phyloP scores from a whole-genome alignment of 345 rosid genomes.

The Camelina sativa region DNA sequence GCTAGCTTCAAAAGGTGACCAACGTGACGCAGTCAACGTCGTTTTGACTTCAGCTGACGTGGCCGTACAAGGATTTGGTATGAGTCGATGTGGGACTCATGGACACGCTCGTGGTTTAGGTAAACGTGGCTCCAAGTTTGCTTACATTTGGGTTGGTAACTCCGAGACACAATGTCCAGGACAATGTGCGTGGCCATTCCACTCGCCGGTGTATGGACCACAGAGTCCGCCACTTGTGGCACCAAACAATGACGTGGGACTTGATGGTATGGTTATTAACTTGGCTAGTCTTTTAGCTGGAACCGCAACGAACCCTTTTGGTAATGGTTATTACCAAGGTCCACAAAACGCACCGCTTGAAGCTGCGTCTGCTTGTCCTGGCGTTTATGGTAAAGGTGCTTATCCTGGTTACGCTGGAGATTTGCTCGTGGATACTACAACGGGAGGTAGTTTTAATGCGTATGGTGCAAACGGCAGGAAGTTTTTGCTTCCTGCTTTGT shows the following conservation, averaged over 20 bases:
- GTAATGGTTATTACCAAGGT: slow-evolving; percentile 81
- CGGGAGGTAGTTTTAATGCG: slow-evolving; percentile 84
- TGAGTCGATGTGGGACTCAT: slow-evolving; percentile 65
- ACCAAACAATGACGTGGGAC: slow-evolving; percentile 81
- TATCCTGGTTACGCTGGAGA: slow-evolving; percentile 83
- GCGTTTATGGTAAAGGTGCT: slow-evolving; percentile 78
- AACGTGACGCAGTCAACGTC: slow-evolving; percentile 55
- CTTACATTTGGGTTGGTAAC: slow-evolving; percentile 90
- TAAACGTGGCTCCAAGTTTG: slow-evolving; percentile 46
- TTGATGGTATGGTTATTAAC: slow-evolving; percentile 87
- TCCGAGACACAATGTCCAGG: slow-evolving; percentile 87
- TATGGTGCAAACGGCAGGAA: slow-evolving; percentile 72
- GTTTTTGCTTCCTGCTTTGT: slow-evolving; percentile 78
- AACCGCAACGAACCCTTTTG: slow-evolving; percentile 86
- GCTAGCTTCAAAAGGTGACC: slow-evolving; percentile 67
- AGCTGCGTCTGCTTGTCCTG: slow-evolving; percentile 86
- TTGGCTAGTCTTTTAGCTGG: slow-evolving; percentile 78
- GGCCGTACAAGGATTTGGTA: slow-evolving; percentile 58
- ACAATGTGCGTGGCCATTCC: slow-evolving; percentile 94
- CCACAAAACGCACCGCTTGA: slow-evolving; percentile 76
- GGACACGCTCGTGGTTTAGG: slow-evolving; percentile 50
- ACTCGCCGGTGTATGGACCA: slow-evolving; percentile 88
- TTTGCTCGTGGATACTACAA: slow-evolving; percentile 57
- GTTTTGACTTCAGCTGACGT: slow-evolving; percentile 68
- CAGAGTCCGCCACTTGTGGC: slow-evolving; percentile 70